Conservation (phyloP, 805 yeast genomes). For the Saccharomycopsis sp. region DNA sequence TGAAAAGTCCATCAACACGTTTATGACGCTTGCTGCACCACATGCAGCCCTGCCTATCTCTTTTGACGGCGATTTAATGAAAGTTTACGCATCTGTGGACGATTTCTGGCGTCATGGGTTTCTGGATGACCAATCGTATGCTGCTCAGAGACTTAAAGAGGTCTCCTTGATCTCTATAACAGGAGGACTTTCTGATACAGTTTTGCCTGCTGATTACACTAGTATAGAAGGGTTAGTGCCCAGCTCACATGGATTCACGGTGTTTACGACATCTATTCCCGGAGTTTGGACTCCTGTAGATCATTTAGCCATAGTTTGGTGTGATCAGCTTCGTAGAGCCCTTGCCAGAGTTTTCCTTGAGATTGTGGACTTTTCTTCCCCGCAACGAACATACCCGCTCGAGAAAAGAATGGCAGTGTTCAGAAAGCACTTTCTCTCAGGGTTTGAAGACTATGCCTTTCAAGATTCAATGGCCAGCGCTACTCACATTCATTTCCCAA, state of each 20-base stretch:
- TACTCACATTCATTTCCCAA: conserved; percentile 6
- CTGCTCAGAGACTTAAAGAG: conserved; percentile 42
- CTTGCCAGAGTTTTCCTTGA: conserved; percentile 54
- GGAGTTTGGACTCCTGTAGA: conserved; percentile 89
- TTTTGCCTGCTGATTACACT: conserved; percentile 86
- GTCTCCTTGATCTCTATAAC: conserved; percentile 77
- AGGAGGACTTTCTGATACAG: conserved; percentile 73
- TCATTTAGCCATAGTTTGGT: conserved; percentile 94
- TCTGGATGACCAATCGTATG: conserved; percentile 28
- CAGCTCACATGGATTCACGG: conserved; percentile 67
- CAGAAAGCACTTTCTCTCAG: conserved; percentile 39
- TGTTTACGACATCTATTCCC: conserved; percentile 78
- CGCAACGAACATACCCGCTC: conserved; percentile 46
- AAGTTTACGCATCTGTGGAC: conserved; percentile 66
- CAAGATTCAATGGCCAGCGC: conserved; percentile 23
- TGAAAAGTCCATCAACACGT: conserved; percentile 68
- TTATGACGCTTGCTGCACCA: conserved; percentile 81
- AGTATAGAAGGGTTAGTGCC: conserved; percentile 67
- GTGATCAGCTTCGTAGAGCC: conserved; percentile 72
- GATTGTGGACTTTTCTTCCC: conserved; percentile 42
- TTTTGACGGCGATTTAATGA: conserved; percentile 79
- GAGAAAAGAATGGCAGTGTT: conserved; percentile 52
- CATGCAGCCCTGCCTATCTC: conserved; percentile 89
- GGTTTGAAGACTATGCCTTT: conserved; percentile 42
- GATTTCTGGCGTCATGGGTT: conserved; percentile 71